Evolutionary conservation across 1,284 basidiomycete species (phyloP).

Genomic region (Papiliotrema laurentii): DNA sequence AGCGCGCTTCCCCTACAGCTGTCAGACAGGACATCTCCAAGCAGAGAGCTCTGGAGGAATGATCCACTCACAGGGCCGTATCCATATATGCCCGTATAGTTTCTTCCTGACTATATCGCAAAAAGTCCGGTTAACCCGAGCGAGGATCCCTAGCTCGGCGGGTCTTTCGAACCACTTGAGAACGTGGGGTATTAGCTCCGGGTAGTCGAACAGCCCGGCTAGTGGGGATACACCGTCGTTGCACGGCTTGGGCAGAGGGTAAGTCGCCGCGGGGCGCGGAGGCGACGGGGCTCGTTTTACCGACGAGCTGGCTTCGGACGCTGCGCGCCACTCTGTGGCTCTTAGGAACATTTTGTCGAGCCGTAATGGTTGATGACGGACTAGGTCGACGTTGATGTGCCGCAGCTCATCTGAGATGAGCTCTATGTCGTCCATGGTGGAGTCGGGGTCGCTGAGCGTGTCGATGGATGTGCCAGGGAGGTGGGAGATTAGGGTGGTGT

Average conservation of each 20-base stretch:
- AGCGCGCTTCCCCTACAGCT: slow-evolving; percentile 37
- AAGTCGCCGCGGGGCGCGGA: slow-evolving; percentile 18
- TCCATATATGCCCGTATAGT: slow-evolving; percentile 43
- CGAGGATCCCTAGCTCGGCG: slow-evolving; percentile 28
- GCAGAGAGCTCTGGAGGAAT: no score
- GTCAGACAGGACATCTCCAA: slow-evolving; percentile 7
- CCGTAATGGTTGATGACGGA: slow-evolving; percentile 23
- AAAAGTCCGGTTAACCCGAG: slow-evolving; percentile 32
- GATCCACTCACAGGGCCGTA: slow-evolving; percentile 40
- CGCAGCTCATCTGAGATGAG: slow-evolving; percentile 24
- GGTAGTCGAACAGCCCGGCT: slow-evolving; percentile 26
- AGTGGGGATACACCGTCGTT: slow-evolving; percentile 20
- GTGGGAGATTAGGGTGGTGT: no score
- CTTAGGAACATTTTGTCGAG: slow-evolving; percentile 39
- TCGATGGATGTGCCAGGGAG: no score
- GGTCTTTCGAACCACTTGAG: slow-evolving; percentile 34
- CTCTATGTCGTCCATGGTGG: slow-evolving; percentile 6
- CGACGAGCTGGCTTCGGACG: slow-evolving; percentile 4
- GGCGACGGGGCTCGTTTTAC: slow-evolving; percentile 18
- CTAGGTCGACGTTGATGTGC: slow-evolving; percentile 24
- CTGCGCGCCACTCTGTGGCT: slow-evolving; percentile 14
- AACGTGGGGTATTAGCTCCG: slow-evolving; percentile 35
- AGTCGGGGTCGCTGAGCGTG: neutral
- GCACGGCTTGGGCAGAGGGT: slow-evolving; percentile 27
- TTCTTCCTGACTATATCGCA: slow-evolving; percentile 21